Conservation (phyloP, 768 basidiomycete genomes). For the Lentinus brumalis region DNA sequence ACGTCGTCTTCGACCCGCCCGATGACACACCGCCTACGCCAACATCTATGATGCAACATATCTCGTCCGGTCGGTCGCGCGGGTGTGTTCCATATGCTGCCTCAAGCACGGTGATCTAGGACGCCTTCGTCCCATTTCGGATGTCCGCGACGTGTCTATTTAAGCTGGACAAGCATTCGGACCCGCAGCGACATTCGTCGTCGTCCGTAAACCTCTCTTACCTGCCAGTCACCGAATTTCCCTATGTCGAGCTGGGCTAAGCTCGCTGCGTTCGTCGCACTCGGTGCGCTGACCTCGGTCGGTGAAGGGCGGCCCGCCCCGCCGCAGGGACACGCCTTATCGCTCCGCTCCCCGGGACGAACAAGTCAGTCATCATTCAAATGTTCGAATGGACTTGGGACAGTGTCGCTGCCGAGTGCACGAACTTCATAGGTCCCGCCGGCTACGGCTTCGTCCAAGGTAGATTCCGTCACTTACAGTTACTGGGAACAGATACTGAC, state of each 20-base stretch:
- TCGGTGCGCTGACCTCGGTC: not conserved
- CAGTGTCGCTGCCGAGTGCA: conserved; percentile 64
- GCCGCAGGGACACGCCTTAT: not conserved
- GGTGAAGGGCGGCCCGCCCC: not conserved
- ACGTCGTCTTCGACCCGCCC: not conserved
- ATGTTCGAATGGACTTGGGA: conserved; percentile 68
- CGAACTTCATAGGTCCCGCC: conserved; percentile 65
- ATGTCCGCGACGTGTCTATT: too few species aligned
- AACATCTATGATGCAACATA: not conserved
- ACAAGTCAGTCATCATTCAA: conserved; percentile 56
- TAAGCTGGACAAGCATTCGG: too few species aligned
- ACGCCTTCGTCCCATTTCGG: too few species aligned
- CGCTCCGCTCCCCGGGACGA: conserved; percentile 12
- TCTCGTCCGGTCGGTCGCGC: too few species aligned
- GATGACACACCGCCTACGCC: not conserved
- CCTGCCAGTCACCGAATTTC: too few species aligned
- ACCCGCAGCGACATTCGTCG: too few species aligned
- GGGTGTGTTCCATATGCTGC: too few species aligned
- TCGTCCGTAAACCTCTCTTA: too few species aligned
- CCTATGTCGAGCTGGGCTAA: too few species aligned
- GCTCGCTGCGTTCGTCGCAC: not conserved
- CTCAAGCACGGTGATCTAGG: too few species aligned
- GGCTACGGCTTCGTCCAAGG: conserved; percentile 74
- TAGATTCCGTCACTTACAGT: conserved; percentile 4
- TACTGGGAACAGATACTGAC: too few species aligned